Percentiles rank a stretch among this genome's conserved stretches.
Evolutionary conservation across 1,284 basidiomycete genomes (phyloP).

Genomic region (Tylopilus sp.): DNA sequence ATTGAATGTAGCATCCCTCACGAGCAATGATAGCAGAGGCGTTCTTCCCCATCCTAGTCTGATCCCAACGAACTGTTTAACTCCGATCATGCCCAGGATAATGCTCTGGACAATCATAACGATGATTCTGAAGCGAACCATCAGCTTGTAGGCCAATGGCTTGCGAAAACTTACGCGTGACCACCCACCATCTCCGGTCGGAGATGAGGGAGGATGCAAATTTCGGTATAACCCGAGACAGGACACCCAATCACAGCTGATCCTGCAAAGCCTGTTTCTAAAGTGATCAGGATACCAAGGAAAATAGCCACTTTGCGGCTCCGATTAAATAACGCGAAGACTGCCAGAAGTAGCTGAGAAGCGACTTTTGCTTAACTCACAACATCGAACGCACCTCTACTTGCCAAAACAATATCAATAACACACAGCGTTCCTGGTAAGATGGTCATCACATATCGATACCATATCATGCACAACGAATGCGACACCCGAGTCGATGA

Average conservation of each 20-base stretch:
- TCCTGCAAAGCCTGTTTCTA: constrained; percentile 7
- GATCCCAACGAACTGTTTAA: constrained; percentile 10
- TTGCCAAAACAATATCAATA: constrained; percentile 25
- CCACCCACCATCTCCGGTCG: not conserved
- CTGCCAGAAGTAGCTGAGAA: constrained; percentile 17
- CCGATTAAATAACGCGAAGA: constrained; percentile 37
- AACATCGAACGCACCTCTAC: too few species aligned
- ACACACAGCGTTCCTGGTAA: constrained; percentile 12
- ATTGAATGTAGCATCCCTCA: constrained; percentile 26
- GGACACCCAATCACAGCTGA: not conserved
- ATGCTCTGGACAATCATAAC: constrained; percentile 16
- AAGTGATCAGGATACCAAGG: constrained; percentile 22
- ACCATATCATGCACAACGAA: constrained; percentile 26
- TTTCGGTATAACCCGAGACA: constrained; percentile 11
- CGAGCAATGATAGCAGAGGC: constrained; percentile 28
- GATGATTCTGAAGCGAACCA: constrained; percentile 8
- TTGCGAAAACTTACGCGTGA: constrained; percentile 7
- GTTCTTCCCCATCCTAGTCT: constrained; percentile 23
- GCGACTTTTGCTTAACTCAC: too few species aligned
- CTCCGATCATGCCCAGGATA: constrained; percentile 16
- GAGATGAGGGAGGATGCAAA: constrained; percentile 23
- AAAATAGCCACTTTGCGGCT: constrained; percentile 23
- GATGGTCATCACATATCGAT: constrained; percentile 15
- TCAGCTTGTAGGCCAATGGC: not conserved
- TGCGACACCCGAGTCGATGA: constrained; percentile 22